Base-by-base conservation (phyloP, 2,329 filamentous ascomycete genomes). In the Neocucurbitaria cava region DNA sequence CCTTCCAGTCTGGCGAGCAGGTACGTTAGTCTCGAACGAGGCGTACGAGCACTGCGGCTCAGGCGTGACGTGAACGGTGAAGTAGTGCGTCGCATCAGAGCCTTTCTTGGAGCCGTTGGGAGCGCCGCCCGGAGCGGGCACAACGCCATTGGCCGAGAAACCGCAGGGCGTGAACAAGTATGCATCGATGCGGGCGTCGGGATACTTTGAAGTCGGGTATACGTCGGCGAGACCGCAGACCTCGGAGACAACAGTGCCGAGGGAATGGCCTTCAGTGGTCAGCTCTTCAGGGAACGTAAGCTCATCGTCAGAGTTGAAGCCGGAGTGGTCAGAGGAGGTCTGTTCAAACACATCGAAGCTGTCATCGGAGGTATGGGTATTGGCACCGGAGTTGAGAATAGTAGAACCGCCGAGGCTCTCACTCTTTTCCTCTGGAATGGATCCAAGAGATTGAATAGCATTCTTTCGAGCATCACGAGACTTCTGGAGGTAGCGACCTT, bases 21-120 rank as follows among this genome's bases (percentile, higher is more conserved):
- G 95, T 3, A 99, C 94, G 67, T 98, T 99, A 64, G 95, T 98
- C 82, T 99, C 95, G 73, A 99, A 99, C 1, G 92, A 97, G 31
- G 95, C 95, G 75, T 96, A 99, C 5, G 93, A 97, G 82, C 94
- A 99, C 70, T 96, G 88, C 13, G 94, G 92, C 82, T 99, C 95
- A 0, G 95, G 95, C 0, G 95, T 99, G 63, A 99, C 95, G 73
- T 99, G 95, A 21, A 99, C 95, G 1, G 94, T 99, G 79, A 97
- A 99, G 80, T 99, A 99, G 78, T 98, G 92, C 0, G 73, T 76
- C 11, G 70, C 69, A 42, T 75, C 71, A 7, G 71, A 75, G 38
- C 70, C 68, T 38, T 73, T 74, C 56, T 77, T 81, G 30, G 79
- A 71, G 20, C 70, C 71, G 33, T 74, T 76, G 55, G 82, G 80